These are phyloP conservation scores for Trapa bicornis DNA, from an alignment of 345 rosid genomes.

Conservation along the genomic window DNA sequence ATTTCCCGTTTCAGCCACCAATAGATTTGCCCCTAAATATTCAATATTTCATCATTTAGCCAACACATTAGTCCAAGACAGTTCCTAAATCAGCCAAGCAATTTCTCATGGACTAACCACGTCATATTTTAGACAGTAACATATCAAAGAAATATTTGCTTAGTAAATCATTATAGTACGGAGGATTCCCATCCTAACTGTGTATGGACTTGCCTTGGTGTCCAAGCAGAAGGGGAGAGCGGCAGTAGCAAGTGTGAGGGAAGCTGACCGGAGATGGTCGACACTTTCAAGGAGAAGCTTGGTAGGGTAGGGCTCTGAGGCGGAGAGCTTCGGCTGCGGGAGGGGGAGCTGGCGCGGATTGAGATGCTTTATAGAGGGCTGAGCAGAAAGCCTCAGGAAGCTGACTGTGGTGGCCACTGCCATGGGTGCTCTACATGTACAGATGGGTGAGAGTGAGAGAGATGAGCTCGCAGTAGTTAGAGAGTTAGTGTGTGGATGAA, in stretches of 20 bases:
- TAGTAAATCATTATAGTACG: no score
- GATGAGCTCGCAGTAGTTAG: neutral
- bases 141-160: no score
- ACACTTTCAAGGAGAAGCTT: conserved; percentile 16
- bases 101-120: no score
- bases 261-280: conserved; percentile 25
- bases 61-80: no score
- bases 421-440: neutral
- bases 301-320: conserved; percentile 5
- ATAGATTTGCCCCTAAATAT: no score
- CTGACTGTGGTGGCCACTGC: conserved; percentile 56
- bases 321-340: conserved; percentile 5
- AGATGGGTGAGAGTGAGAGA: no score
- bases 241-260: conserved; percentile 45
- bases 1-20: no score
- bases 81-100: no score
- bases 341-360: conserved; percentile 5
- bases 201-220: conserved; percentile 29
- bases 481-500: neutral
- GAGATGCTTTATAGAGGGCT: conserved; percentile 17
- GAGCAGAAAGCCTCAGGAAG: conserved; percentile 32
- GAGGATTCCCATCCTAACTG: no score
- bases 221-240: conserved; percentile 57
- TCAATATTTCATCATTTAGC: no score
- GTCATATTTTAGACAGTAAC: no score